These are phyloP conservation scores for Chenopodium suecicum DNA, from an alignment of 148 eudicot genomes.

Conservation along the genomic window DNA sequence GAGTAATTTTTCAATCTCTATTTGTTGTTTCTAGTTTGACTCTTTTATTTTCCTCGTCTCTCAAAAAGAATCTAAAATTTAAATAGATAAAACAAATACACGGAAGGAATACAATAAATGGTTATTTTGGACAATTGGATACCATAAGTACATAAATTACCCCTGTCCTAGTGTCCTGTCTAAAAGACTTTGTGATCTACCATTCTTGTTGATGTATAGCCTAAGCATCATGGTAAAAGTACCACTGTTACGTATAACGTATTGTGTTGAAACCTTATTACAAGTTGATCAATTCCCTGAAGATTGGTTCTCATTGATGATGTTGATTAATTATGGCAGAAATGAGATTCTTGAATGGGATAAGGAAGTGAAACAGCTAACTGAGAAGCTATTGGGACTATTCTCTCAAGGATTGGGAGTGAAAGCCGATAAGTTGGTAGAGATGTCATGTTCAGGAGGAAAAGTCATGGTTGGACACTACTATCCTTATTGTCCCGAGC, in stretches of 20 bases:
- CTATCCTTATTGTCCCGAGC: constrained; percentile 53
- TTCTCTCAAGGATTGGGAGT: constrained; percentile 44
- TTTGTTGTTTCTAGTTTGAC: too few relatives aligned
- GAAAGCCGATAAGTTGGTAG: constrained; percentile 24
- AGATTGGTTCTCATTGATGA: not conserved
- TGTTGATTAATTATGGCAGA: constrained; percentile 13
- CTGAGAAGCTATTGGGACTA: constrained; percentile 35
- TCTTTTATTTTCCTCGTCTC: too few relatives aligned
- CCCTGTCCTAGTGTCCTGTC: too few relatives aligned
- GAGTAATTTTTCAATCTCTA: too few relatives aligned
- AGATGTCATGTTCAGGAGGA: constrained; percentile 12
- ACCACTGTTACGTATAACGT: not conserved
- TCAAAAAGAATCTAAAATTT: too few relatives aligned
- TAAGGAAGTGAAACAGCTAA: constrained; percentile 30
- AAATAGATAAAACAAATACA: too few relatives aligned
- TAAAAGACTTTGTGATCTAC: too few relatives aligned
- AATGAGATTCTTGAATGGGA: constrained; percentile 44
- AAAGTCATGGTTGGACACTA: constrained; percentile 38
- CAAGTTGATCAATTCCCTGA: not conserved
- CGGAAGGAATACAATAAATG: too few relatives aligned
- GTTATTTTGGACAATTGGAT: too few relatives aligned
- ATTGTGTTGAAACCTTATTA: not conserved
- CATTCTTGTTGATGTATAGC: not conserved
- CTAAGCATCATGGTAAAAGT: not conserved
- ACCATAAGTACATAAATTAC: too few relatives aligned